Base-by-base conservation (phyloP, 2,329 filamentous ascomycete genomes). In the Aspergillus puulaauensis region DNA sequence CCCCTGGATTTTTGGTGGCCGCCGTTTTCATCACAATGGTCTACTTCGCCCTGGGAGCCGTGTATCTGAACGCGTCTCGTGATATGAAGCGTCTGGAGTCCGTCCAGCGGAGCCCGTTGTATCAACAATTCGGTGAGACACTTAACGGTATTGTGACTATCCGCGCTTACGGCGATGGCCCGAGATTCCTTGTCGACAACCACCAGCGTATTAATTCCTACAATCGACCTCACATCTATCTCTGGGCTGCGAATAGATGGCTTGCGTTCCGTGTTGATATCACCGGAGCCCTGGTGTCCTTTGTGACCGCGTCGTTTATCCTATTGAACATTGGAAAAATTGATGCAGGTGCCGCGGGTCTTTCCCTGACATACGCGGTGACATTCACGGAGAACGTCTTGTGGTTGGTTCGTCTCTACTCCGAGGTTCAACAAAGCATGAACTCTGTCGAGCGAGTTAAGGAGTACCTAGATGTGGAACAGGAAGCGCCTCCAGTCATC, bases 401-500 rank as follows among this genome's bases (percentile, higher is more conserved):
- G 17, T 99, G 95, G 95, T 87, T 98, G 55, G 93, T 99, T 31
- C 88, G 95, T 47, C 82, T 97, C 14, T 99, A 99, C 73, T 89
- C 93, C 0, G 86, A 90, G 70, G 97, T 98, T 69, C 95, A 99
- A 77, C 95, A 99, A 76, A 98, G 97, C 77, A 98, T 99, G 95
- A 99, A 99, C 77, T 93, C 93, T 3, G 93, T 98, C 49, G 95
- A 99, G 77, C 90, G 95, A 69, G 89, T 99, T 70, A 96, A 96
- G 79, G 95, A 99, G 73, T 99, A 98, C 70, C 84, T 98, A 37
- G 91, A 98, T 45, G 90, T 99, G 1, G 93, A 98, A 67, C 93
- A 97, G 73, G 95, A 99, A 77, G 93, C 95, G 1, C 80, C 84
- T 0, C 82, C 90, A 1, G 80, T 96, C 41, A 84, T 96, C 41